Percentiles rank a stretch among this genome's conserved stretches.
These are phyloP conservation scores for Stellera chamaejasme DNA, from an alignment of 345 rosid species.

Conservation along the genomic window DNA sequence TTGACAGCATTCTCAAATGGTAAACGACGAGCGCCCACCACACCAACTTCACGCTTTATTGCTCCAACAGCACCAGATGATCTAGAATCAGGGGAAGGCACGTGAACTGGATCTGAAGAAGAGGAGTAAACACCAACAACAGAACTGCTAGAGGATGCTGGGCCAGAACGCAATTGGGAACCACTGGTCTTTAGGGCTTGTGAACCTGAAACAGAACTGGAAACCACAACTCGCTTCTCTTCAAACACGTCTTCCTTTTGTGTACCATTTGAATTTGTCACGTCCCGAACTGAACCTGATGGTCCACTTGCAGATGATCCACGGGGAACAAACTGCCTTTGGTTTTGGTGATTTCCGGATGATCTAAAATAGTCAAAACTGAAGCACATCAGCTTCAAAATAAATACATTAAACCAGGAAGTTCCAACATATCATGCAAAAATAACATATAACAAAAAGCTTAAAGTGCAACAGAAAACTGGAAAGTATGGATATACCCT, in stretches of 20 bases:
- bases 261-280: slow-evolving; percentile 19
- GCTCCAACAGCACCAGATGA: slow-evolving; percentile 71
- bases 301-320: slow-evolving; percentile 26
- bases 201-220: slow-evolving; percentile 22
- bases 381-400: background rate
- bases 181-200: slow-evolving; percentile 28
- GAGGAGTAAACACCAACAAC: slow-evolving; percentile 80
- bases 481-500: slow-evolving; percentile 33
- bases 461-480: background rate
- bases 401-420: background rate
- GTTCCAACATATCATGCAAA: background rate
- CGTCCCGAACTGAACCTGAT: slow-evolving; percentile 19
- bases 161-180: slow-evolving; percentile 27
- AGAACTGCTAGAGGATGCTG: slow-evolving; percentile 49
- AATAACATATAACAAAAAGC: background rate
- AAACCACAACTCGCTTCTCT: slow-evolving; percentile 21
- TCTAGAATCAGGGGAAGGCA: slow-evolving; percentile 87
- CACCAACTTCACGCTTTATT: slow-evolving; percentile 90
- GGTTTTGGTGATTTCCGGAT: slow-evolving; percentile 30
- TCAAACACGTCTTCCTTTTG: slow-evolving; percentile 24
- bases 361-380: slow-evolving; percentile 14
- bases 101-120: slow-evolving; percentile 88
- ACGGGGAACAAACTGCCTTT: slow-evolving; percentile 26
- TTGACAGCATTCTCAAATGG: slow-evolving; percentile 41
- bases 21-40: slow-evolving; percentile 60